Conservation (phyloP, 2,329 filamentous ascomycete species). For the Periglandula ipomoeae region DNA sequence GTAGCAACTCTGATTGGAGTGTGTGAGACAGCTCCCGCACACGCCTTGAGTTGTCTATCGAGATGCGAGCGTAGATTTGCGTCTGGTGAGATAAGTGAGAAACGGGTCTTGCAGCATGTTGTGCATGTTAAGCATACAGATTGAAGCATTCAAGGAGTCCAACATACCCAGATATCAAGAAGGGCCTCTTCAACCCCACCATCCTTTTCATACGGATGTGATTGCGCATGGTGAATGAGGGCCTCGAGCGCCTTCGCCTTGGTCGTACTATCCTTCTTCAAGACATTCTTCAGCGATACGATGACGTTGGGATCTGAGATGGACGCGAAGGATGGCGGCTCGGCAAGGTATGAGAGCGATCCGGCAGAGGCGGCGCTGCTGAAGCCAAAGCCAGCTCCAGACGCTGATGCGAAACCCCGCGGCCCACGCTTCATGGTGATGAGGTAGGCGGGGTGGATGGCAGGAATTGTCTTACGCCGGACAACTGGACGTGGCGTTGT, state of each 20-base stretch:
- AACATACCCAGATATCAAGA: conserved; percentile 74
- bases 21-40: conserved; percentile 81
- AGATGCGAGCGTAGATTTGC: conserved; percentile 76
- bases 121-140: background rate
- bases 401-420: conserved; percentile 6
- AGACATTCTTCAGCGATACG: conserved; percentile 84
- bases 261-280: conserved; percentile 88
- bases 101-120: background rate
- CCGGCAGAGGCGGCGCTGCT: conserved; percentile 31
- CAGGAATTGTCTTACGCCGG: background rate
- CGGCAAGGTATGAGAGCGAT: conserved; percentile 74
- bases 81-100: conserved; percentile 41
- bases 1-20: conserved; percentile 56
- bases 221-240: conserved; percentile 54
- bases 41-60: conserved; percentile 80
- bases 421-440: conserved; percentile 8
- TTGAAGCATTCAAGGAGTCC: background rate
- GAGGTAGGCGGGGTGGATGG: background rate
- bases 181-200: conserved; percentile 68
- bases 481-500: background rate
- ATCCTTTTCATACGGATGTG: conserved; percentile 41
- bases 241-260: conserved; percentile 89
- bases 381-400: conserved; percentile 19
- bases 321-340: conserved; percentile 69
- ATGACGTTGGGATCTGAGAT: conserved; percentile 75